Evolutionary conservation across 495 filamentous ascomycete genomes (phyloP).

Genomic region (Sordaria brevicollis): DNA sequence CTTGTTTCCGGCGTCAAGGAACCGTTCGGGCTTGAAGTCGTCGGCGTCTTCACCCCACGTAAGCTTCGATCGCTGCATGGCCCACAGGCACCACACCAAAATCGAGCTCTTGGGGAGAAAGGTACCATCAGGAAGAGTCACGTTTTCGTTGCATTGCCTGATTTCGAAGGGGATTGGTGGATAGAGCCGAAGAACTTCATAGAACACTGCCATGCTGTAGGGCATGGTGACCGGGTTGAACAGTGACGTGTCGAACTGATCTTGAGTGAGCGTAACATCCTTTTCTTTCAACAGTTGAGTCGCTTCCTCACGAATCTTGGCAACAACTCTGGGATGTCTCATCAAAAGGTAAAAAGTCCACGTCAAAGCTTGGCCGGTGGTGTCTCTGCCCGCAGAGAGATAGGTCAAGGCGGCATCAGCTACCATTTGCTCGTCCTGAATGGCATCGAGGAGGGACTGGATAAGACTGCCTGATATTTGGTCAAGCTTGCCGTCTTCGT

Average conservation of each 20-base stretch:
- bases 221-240: slow-evolving; percentile 37
- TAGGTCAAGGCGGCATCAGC: slow-evolving; percentile 53
- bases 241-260: slow-evolving; percentile 20
- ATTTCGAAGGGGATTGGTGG: slow-evolving; percentile 54
- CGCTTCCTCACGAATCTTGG: slow-evolving; percentile 35
- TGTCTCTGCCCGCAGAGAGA: slow-evolving; percentile 50
- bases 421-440: slow-evolving; percentile 37
- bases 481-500: slow-evolving; percentile 23
- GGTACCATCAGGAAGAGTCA: slow-evolving; percentile 48
- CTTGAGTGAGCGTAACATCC: neutral
- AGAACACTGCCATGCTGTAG: slow-evolving; percentile 47
- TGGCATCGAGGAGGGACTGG: slow-evolving; percentile 43
- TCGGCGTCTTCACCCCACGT: slow-evolving; percentile 49
- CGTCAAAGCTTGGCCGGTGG: slow-evolving; percentile 49
- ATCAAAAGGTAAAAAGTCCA: slow-evolving; percentile 51
- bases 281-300: slow-evolving; percentile 8
- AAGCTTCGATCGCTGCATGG: slow-evolving; percentile 44
- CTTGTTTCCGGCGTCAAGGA: slow-evolving; percentile 30
- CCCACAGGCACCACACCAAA: slow-evolving; percentile 49
- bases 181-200: slow-evolving; percentile 45
- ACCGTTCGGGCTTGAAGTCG: slow-evolving; percentile 42
- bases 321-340: slow-evolving; percentile 27
- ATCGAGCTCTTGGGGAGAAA: slow-evolving; percentile 40
- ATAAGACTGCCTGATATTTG: slow-evolving; percentile 44
- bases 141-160: slow-evolving; percentile 39